Evolutionary conservation across 805 yeast genomes (phyloP).

Genomic region (Tetrapisispora nanseiensis): DNA sequence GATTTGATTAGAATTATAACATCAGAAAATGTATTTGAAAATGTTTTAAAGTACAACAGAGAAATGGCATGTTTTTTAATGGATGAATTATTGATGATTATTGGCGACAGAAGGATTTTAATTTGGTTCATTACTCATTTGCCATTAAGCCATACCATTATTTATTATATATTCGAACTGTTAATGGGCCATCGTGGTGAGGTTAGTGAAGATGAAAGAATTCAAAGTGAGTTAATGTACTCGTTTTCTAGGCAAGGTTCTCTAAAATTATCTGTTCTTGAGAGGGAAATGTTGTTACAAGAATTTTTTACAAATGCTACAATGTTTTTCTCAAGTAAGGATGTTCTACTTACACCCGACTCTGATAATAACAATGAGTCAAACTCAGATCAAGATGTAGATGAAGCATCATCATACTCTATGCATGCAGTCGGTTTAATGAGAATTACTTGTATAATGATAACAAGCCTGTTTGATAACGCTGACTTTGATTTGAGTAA

Average conservation of each 20-base stretch:
- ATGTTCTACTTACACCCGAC: slow-evolving; percentile 10
- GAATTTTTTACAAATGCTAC: slow-evolving; percentile 55
- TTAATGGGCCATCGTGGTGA: slow-evolving; percentile 49
- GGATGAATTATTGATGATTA: slow-evolving; percentile 64
- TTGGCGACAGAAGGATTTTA: slow-evolving; percentile 50
- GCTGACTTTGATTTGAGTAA: slow-evolving; percentile 37
- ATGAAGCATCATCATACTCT: slow-evolving; percentile 24
- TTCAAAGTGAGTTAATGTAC: slow-evolving; percentile 4
- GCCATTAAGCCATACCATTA: slow-evolving; percentile 43
- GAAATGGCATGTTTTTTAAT: slow-evolving; percentile 44
- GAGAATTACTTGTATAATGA: slow-evolving; percentile 52
- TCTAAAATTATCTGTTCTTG: slow-evolving; percentile 46
- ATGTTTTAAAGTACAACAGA: slow-evolving; percentile 42
- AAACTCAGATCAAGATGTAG: slow-evolving; percentile 9
- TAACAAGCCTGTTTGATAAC: slow-evolving; percentile 40
- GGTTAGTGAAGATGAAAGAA: slow-evolving; percentile 8
- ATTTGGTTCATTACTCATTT: slow-evolving; percentile 63
- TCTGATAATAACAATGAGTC: slow-evolving; percentile 4
- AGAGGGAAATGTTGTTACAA: slow-evolving; percentile 56
- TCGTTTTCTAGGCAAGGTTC: slow-evolving; percentile 47
- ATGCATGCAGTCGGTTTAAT: slow-evolving; percentile 35
- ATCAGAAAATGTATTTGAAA: slow-evolving; percentile 39
- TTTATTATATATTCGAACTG: slow-evolving; percentile 56
- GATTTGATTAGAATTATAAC: slow-evolving; percentile 40
- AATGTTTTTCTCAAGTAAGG: slow-evolving; percentile 32